phyloP scores from a whole-genome alignment of 2,329 filamentous ascomycete genomes.

The Colletotrichum sp. region DNA sequence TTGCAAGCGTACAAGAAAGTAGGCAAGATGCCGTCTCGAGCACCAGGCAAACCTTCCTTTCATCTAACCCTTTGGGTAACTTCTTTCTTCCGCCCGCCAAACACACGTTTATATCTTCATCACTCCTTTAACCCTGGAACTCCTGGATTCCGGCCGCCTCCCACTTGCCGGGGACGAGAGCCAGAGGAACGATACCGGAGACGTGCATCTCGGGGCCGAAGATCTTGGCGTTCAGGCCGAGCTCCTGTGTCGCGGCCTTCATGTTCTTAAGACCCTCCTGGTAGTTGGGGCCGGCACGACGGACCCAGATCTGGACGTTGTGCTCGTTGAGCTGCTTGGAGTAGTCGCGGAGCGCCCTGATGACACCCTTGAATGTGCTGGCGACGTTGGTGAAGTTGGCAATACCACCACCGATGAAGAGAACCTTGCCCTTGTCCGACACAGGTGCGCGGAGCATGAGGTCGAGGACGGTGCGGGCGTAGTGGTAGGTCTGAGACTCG shows the following conservation, averaged over 20 bases:
- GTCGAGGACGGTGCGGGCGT: conserved; percentile 94
- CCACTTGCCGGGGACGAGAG: conserved; percentile 72
- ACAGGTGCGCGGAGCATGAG: conserved; percentile 93
- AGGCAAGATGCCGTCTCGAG: conserved; percentile 17
- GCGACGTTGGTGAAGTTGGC: conserved; percentile 99
- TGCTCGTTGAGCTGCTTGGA: conserved; percentile 87
- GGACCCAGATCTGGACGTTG: conserved; percentile 98
- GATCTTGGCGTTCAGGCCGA: conserved; percentile 75
- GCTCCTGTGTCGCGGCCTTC: conserved; percentile 93
- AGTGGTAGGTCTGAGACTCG: conserved; percentile 99
- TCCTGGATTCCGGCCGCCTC: conserved; percentile 66
- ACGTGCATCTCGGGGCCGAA: conserved; percentile 90
- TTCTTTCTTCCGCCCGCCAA: not conserved
- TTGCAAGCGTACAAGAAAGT: conserved; percentile 25
- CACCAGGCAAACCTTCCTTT: conserved; percentile 21
- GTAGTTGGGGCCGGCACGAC: conserved; percentile 92
- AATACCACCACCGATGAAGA: conserved; percentile 99
- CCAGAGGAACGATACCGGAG: conserved; percentile 93
- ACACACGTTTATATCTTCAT: conserved; percentile 8
- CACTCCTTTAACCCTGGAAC: conserved; percentile 57
- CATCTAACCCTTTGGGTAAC: conserved; percentile 11
- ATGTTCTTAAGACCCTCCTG: conserved; percentile 99
- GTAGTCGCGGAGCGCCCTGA: conserved; percentile 91
- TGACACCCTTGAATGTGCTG: conserved; percentile 99
- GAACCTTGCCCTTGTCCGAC: conserved; percentile 90